These are phyloP conservation scores for Lenwebbia sp. DNA, from an alignment of 345 rosid species.

Conservation along the genomic window DNA sequence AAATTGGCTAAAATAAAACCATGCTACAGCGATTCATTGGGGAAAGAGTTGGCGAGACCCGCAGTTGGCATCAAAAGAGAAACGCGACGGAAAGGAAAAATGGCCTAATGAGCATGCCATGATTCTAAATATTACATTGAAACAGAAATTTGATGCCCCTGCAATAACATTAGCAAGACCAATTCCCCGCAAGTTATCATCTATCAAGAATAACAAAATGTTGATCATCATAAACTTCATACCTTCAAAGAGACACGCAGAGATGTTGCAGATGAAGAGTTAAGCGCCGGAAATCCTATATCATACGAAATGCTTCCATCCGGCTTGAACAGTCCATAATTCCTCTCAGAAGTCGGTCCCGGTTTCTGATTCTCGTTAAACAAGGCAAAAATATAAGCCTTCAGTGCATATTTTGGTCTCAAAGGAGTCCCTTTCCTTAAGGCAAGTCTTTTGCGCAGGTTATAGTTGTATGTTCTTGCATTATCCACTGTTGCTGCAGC, in stretches of 20 bases:
- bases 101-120: neutral
- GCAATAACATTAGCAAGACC: neutral
- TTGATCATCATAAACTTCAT: slow-evolving; percentile 12
- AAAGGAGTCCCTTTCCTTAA: slow-evolving; percentile 91
- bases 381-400: slow-evolving; percentile 81
- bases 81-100: neutral
- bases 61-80: neutral
- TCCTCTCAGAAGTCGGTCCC: slow-evolving; percentile 83
- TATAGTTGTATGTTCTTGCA: slow-evolving; percentile 84
- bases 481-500: slow-evolving; percentile 73
- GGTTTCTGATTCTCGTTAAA: slow-evolving; percentile 80
- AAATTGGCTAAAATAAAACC: neutral
- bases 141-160: neutral
- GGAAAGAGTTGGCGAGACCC: neutral
- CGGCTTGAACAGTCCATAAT: slow-evolving; percentile 86
- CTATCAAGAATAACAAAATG: neutral
- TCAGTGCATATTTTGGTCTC: slow-evolving; percentile 63
- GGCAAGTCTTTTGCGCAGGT: slow-evolving; percentile 87
- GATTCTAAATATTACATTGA: neutral
- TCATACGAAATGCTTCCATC: slow-evolving; percentile 87
- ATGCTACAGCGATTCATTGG: neutral
- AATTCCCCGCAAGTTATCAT: neutral
- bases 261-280: slow-evolving; percentile 46
- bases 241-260: slow-evolving; percentile 49
- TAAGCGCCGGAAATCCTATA: slow-evolving; percentile 68